A percentile compares a stretch with the other conserved stretches of the same genome.
Evolutionary conservation across 139 green algal genomes (phyloP).

Genomic region (Volvox reticuliferus): DNA sequence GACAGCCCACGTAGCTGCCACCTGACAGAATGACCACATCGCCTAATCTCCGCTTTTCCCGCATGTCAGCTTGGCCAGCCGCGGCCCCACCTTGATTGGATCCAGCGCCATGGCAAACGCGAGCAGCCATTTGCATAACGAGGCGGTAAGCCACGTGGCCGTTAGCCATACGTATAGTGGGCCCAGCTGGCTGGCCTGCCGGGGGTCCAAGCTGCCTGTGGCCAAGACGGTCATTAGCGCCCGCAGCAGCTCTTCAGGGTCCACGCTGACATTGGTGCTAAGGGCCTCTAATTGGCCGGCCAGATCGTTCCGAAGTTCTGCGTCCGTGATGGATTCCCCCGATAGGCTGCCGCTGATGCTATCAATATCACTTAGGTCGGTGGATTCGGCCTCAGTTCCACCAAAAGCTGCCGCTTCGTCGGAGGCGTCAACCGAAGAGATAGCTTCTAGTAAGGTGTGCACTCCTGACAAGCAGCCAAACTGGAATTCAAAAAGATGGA

Average conservation of each 20-base stretch:
- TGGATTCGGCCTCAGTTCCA: not conserved
- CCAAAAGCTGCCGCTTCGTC: not conserved
- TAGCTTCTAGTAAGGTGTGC: not conserved
- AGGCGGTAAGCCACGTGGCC: not conserved
- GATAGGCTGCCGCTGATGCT: not conserved
- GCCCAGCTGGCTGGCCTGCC: not conserved
- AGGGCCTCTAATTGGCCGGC: not conserved
- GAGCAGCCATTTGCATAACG: not conserved
- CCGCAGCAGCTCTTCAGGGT: not conserved
- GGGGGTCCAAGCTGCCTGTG: not conserved
- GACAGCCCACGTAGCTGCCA: too few species aligned
- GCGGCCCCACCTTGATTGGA: not conserved
- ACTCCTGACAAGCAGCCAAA: not conserved
- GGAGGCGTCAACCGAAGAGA: not conserved
- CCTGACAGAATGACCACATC: not conserved
- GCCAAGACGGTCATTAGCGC: not conserved
- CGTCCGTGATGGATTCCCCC: not conserved
- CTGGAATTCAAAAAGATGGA: not conserved
- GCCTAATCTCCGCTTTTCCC: too few species aligned
- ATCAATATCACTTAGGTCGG: not conserved
- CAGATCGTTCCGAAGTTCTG: not conserved
- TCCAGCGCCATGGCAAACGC: not conserved
- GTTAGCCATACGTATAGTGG: not conserved
- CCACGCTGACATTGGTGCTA: not conserved
- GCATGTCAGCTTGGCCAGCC: not conserved